Evolutionary conservation across 2,329 filamentous ascomycete genomes (phyloP), one percentile per base, ranked within the genome.

Genomic region (Pseudogymnoascus sp.): DNA sequence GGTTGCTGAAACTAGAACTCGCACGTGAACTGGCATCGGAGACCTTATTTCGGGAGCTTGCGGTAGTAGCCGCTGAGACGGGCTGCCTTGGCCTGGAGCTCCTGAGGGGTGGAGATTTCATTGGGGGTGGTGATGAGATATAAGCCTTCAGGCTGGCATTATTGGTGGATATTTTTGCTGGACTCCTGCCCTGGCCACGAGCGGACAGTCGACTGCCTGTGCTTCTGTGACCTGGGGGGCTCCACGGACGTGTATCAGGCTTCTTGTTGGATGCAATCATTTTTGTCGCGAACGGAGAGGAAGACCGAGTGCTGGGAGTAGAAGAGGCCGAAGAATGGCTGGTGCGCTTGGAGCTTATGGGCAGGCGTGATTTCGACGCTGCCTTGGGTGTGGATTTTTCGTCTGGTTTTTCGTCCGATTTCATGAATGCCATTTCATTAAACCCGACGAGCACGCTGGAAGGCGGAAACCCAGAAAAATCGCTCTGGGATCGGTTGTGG

Each of bases 71-170:
- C 62, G 85, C 80, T 8, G 90, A 91, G 21, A 96, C 87, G 7
- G 89, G 88, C 71, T 91, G 88, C 61, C 91, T 82, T n/a, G 90
- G 90, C 44, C 90, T 82, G 44, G 91, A 95, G 71, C 90, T 95
- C 71, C 91, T 85, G 59, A 96, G 78, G 8, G 88, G 85, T 3
- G 91, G 91, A 1, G 92, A 96, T 36, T 88, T 82, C 72, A 90
- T 91, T 0, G 89, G 84, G 16, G 82, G 80, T 46, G 89, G 85
- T 36, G 84, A 79, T 64, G 88, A 84, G 67, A 95, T 89, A 73
- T 89, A 90, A 40, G 90, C 89, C 69, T 89, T 87, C 11, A 95
- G 80, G 60, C 84, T 86, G 69, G 80, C 84, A 66, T 79, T 82
- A 25, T 80, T 73, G 28, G 64, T 67, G 23, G 62, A 64, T 60